These are phyloP conservation scores for Arachis hypogaea DNA, from an alignment of 306 rosid genomes.

Conservation along the genomic window DNA sequence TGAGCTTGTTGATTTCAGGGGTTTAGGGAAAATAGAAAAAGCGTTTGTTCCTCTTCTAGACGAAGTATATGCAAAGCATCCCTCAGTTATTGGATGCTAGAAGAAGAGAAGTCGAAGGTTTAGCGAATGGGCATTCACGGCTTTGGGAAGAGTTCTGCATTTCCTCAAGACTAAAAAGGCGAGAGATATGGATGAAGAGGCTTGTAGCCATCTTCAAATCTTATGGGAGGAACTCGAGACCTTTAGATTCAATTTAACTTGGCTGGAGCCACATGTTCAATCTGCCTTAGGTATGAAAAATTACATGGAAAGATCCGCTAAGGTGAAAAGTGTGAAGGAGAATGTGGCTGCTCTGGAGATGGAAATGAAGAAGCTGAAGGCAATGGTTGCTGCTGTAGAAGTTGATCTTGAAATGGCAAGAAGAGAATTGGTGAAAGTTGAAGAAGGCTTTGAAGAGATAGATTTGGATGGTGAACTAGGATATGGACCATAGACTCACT, in stretches of 20 bases:
- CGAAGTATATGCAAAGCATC: too few relatives aligned
- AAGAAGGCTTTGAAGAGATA: conserved; percentile 12
- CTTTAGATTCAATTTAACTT: too few relatives aligned
- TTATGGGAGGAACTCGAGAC: too few relatives aligned
- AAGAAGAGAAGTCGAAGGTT: too few relatives aligned
- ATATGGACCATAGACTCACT: neutral
- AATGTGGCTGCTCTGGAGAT: conserved; percentile 2
- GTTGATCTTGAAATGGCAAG: conserved; percentile 4
- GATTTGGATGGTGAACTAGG: conserved; percentile 22
- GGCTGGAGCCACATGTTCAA: neutral
- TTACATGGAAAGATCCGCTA: conserved; percentile 8
- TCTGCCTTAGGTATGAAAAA: conserved; percentile 1
- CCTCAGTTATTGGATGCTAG: too few relatives aligned
- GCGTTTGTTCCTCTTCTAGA: too few relatives aligned
- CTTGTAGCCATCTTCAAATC: too few relatives aligned
- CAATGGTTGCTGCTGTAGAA: neutral
- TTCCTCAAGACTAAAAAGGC: too few relatives aligned
- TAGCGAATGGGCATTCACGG: too few relatives aligned
- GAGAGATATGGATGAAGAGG: too few relatives aligned
- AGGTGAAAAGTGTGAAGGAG: neutral
- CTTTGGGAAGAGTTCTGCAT: too few relatives aligned
- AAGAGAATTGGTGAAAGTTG: conserved; percentile 13
- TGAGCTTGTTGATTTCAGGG: neutral
- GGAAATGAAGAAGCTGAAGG: neutral
- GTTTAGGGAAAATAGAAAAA: too few relatives aligned